Base-by-base conservation (phyloP, 2,329 filamentous ascomycete genomes). In the Nigrospora sphaerica region DNA sequence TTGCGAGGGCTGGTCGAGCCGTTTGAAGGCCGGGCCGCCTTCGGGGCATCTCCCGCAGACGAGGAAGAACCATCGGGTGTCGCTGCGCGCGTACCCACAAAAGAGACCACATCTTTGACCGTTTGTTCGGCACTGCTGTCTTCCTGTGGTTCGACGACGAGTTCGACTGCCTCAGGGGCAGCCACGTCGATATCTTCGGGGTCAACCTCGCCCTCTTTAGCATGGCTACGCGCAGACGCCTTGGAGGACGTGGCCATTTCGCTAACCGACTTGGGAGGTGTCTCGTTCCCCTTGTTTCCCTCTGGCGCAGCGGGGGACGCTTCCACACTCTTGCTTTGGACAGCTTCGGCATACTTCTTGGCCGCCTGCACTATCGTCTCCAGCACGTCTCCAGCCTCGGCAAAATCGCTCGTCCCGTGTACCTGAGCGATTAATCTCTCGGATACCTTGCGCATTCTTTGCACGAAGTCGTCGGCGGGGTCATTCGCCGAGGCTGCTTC, bases 141-240 rank as follows among this genome's bases (percentile, higher is more conserved):
- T 6, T 61, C 59, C 31, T 58, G 54, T 7, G 50, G 42, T 3
- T 68, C 62, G 3, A 62, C 48, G 9, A 49, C 46, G 17, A 67
- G 57, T 42, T 66, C 23, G 6, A 55, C 28, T 63, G 23, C 67
- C 32, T 69, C 65, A 0, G 67, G 70, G 32, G 68, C 67, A 48
- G 71, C 69, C 19, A 78, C 68, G 39, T 76, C 65, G 42, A 78
- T 75, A 46, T 78, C 74, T 3, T 77, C 74, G 0, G 72, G 71
- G 5, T 54, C 59, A 4, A 58, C 47, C 5, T 59, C 46, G 2
- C 37, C 39, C 3, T 60, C 54, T 41, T 58, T 61, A 3, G 23
- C 23, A 28, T 28, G 23, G 23, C 23, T 10, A 10, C 10, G 23
- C 23, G 23, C 23, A 28, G 23, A 28, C 23, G 23, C 2, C 7